phyloP scores from a whole-genome alignment of 768 basidiomycete species.

The Trichaptum fuscoviolaceum region DNA sequence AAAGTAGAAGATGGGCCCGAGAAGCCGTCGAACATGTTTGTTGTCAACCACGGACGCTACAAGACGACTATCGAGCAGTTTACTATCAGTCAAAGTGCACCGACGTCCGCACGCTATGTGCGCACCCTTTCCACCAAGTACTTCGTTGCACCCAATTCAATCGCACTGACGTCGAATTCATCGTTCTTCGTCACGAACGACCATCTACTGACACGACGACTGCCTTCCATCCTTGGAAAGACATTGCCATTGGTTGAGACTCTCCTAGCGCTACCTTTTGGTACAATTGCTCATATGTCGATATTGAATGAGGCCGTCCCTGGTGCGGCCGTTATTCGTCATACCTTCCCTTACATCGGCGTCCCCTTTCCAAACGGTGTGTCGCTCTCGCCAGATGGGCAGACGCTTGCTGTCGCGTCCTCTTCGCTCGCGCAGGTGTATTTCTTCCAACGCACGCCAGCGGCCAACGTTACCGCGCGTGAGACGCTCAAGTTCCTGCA shows the following conservation, averaged over 20 bases:
- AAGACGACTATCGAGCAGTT: conserved; percentile 68
- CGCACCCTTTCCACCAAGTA: conserved; percentile 55
- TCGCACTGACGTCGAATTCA: conserved; percentile 59
- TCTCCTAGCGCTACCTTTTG: conserved; percentile 48
- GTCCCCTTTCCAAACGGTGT: conserved; percentile 69
- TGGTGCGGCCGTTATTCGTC: conserved; percentile 22
- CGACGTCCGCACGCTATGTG: conserved; percentile 44
- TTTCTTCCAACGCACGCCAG: conserved; percentile 44
- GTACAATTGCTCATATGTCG: conserved; percentile 54
- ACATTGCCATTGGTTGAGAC: conserved; percentile 52
- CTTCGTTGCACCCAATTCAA: conserved; percentile 61
- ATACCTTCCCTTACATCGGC: conserved; percentile 39
- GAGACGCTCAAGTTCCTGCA: conserved; percentile 37
- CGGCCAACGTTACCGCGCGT: conserved; percentile 20
- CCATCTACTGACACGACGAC: conserved; percentile 60
- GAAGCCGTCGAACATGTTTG: conserved; percentile 49
- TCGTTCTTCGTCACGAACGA: conserved; percentile 74
- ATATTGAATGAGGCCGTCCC: conserved; percentile 27
- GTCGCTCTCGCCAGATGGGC: conserved; percentile 46
- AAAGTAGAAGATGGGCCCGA: conserved; percentile 16
- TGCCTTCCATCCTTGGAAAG: conserved; percentile 43
- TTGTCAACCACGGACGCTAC: conserved; percentile 62
- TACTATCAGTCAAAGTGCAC: conserved; percentile 38
- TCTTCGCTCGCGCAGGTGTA: conserved; percentile 42
- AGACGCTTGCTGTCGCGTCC: conserved; percentile 52